Base-by-base conservation (phyloP, 1,284 basidiomycete genomes). In the Neolentinus lepideus region DNA sequence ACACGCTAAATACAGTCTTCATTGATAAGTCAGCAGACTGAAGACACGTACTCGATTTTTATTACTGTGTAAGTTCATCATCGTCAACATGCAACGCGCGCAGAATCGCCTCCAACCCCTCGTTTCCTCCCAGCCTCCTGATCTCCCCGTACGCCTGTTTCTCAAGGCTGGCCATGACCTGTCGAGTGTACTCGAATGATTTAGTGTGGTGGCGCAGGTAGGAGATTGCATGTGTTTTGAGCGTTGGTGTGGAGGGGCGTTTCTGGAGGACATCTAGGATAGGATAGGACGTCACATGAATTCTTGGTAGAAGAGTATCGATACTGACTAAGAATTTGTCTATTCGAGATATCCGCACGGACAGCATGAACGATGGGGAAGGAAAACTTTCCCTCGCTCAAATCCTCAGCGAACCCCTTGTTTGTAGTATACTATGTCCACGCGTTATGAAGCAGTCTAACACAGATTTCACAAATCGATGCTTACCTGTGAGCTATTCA, bases 371-470 rank as follows among this genome's bases (percentile, higher is more conserved):
- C 88, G 56, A 98, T 81, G 0, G 94, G 94, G 68, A 98, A 98
- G 16, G 90, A 93, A 71, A 98, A 98, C 69, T 98, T 98, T 1
- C 95, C 95, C 71, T 98, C 95, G 0, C 92, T 92, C 8, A 98
- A 75, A 65, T 98, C 95, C 71, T 98, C 95, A 4, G 90, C 91
- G 66, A 92, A 98, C 3, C 94, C 94, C 71, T 98, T 98, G 73
- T 96, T 94, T 33, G 83, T 78, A 1, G 87, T 79, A 65, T 98
- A 98, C 88, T 95, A 62, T 12, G 1, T 11, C 45, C 25, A 50
- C 52, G 26, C n/a, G n/a, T 48, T 45, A 59, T 27, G 52, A 36
- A n/a, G 38, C 19, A 16, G 16, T 43, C 38, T n/a, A 6, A 50
- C 6, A 25, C 11, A 21, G 9, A 50, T 6, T 12, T 26, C 9